Base-by-base conservation (phyloP, 2,329 filamentous ascomycete species). In the Colletotrichum destructivum region DNA sequence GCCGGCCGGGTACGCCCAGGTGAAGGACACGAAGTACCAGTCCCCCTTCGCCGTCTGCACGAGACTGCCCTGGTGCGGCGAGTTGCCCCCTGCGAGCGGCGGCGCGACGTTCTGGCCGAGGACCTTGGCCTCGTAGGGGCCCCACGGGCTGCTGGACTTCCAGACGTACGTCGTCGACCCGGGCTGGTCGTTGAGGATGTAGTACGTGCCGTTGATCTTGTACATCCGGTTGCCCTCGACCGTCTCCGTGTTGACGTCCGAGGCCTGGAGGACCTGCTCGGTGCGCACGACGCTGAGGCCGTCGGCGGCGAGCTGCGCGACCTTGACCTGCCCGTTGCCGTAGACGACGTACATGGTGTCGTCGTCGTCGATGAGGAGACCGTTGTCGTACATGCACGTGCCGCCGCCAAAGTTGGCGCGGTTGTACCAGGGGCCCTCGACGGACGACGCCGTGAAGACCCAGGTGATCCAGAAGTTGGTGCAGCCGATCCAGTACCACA, bases 11-110 rank as follows among this genome's bases (percentile, higher is more conserved):
- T 89, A 91, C 0, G 84, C 82, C 76, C 87, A 86, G 4, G 85
- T 80, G 76, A 91, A 91, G 0, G 87, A 84, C 78, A 90, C 86
- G 73, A 88, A 91, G 76, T 88, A 90, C 88, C 89, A 91, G 15
- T 86, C 80, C 0, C 86, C 87, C 15, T 83, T 77, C 0, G 83
- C 82, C 0, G 87, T 88, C 63, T 88, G 80, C 5, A 91, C 82
- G 2, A 91, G 79, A 23, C 87, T 85, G 1, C 89, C 89, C 76
- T 91, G 89, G 74, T 90, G 86, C 0, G 86, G 83, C 3, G 78
- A 80, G 5, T 85, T 86, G 1, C 84, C 84, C 18, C 81, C 84
- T 0, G 80, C 60, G 1, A 90, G 75, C 0, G 88, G 87, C 0
- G 84, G 80, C 0, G 75, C 66, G 23, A 88, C 81, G 59, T 78